Evolutionary conservation across 192 early-diverging fungal species (phyloP), one percentile per base, ranked within the genome.

Genomic region (Entomortierella chlamydospora): DNA sequence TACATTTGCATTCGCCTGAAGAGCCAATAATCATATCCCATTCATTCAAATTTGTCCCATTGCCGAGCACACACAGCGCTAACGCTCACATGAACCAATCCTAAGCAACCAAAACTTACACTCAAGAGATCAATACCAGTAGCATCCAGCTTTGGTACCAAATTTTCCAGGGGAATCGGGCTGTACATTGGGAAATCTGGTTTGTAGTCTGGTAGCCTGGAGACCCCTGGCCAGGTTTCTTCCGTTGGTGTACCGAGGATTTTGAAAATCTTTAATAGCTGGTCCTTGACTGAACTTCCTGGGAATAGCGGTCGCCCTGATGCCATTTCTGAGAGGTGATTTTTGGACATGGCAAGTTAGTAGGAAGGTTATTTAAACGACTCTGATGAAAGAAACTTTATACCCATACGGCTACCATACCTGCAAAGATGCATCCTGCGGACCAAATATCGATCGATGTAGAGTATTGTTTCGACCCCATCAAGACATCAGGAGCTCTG

Each of bases 241-340:
- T 92, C 91, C 34, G 91, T 88, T 13, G 94, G 95, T 10, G 95
- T 94, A 53, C 95, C 95, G 73, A 94, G 76, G 57, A 94, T 87
- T 78, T 95, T 97, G 87, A 97, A 98, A 57, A 98, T 98, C 49
- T 93, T 88, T 33, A 92, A 67, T 28, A 99, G 68, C 74, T 99
- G 95, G 83, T 97, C 95, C 52, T 88, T 82, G 25, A 93, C 89
- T 7, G 96, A 97, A 42, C 88, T 91, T 65, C 98, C 98, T 15
- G 95, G 91, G 67, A 99, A 98, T 39, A 98, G 83, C 9, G 96
- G 96, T 45, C 94, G 88, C 34, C 97, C 96, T n/a, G 91, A 91
- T 9, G 92, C 88, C 93, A 95, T 94, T 81, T 96, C 95, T 88
- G 64, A 26, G 45, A 26, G 12, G 39, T 57, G 41, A 56, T 41